These are phyloP conservation scores for Nicotiana attenuata DNA, from an alignment of 257 asterid genomes.

Conservation along the genomic window DNA sequence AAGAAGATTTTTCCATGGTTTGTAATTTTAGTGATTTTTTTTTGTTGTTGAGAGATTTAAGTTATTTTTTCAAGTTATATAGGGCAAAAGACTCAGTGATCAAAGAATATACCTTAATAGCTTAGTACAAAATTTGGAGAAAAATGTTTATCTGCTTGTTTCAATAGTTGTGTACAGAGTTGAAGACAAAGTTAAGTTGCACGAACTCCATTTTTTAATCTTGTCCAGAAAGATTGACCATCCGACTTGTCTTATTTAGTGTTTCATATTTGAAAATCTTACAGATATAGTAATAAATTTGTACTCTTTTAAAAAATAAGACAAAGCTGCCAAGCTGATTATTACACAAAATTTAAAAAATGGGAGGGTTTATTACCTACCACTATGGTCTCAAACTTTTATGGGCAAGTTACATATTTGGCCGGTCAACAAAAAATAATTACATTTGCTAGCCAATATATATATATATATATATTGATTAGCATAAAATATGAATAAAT, in stretches of 20 bases:
- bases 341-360: not conserved
- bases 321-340: not conserved
- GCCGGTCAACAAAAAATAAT: too few relatives aligned
- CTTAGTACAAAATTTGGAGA: not conserved
- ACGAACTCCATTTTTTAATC: not conserved
- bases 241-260: slow-evolving; percentile 5
- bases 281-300: not conserved
- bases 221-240: not conserved
- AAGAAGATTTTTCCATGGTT: slow-evolving; percentile 8
- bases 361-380: not conserved
- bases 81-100: not conserved
- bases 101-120: not conserved
- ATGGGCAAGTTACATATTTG: too few relatives aligned
- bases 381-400: not conserved
- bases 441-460: too few relatives aligned
- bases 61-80: not conserved
- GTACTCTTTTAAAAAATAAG: not conserved
- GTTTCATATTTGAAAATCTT: not conserved
- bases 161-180: not conserved
- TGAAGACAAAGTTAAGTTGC: not conserved
- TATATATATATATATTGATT: too few relatives aligned
- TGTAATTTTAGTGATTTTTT: not conserved
- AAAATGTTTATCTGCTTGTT: not conserved
- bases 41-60: not conserved
- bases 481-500: too few relatives aligned